Conservation (phyloP, 768 basidiomycete species). For the Lentinula boryana region DNA sequence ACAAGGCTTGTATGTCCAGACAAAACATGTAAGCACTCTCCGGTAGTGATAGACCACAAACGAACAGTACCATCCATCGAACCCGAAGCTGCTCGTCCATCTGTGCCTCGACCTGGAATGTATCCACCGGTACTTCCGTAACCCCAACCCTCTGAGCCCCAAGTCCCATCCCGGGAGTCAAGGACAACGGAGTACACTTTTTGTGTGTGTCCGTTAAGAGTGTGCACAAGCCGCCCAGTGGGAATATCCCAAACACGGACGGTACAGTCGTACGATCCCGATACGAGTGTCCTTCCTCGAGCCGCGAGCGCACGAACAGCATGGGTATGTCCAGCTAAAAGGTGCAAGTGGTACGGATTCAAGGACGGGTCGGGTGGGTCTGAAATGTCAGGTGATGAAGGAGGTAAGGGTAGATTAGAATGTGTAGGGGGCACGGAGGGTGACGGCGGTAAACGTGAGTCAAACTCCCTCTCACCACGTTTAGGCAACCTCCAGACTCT, state of each 20-base stretch:
- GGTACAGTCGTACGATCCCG: slow-evolving; percentile 93
- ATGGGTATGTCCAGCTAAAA: slow-evolving; percentile 84
- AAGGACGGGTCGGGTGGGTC: slow-evolving; percentile 51
- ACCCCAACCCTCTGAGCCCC: not conserved
- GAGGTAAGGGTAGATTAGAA: not conserved
- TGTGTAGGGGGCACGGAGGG: not conserved
- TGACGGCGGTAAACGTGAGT: not conserved
- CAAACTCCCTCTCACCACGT: slow-evolving; percentile 1
- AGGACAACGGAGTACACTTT: slow-evolving; percentile 43
- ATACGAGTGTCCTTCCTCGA: slow-evolving; percentile 83
- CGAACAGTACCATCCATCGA: slow-evolving; percentile 98
- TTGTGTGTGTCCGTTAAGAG: slow-evolving; percentile 82
- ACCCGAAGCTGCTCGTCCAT: slow-evolving; percentile 91
- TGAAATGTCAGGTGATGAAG: not conserved
- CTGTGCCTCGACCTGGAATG: slow-evolving; percentile 17
- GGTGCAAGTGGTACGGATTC: slow-evolving; percentile 87
- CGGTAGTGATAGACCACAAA: slow-evolving; percentile 85
- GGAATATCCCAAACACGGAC: slow-evolving; percentile 95
- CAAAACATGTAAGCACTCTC: slow-evolving; percentile 73
- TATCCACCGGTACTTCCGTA: not conserved
- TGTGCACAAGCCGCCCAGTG: slow-evolving; percentile 74
- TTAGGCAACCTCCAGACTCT: slow-evolving; percentile 52
- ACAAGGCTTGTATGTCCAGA: slow-evolving; percentile 94
- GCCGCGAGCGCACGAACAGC: slow-evolving; percentile 92
- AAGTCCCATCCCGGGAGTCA: not conserved